phyloP scores from a whole-genome alignment of 805 yeast species.

The Teunomyces stri region DNA sequence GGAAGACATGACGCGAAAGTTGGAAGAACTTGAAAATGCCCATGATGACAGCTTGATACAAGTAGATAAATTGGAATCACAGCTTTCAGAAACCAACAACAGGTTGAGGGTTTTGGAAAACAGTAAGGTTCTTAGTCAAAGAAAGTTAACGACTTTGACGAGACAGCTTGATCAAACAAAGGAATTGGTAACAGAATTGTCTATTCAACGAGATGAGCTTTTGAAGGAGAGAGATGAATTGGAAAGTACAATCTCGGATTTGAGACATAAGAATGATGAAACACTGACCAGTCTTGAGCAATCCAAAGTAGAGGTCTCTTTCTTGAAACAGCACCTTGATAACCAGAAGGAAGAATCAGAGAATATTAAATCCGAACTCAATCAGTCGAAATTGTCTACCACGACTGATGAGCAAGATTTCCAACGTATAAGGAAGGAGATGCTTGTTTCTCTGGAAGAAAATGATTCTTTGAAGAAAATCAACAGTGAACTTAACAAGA shows the following conservation, averaged over 20 bases:
- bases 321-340: slow-evolving; percentile 35
- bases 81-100: slow-evolving; percentile 24
- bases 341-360: slow-evolving; percentile 32
- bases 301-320: slow-evolving; percentile 24
- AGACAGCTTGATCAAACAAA: slow-evolving; percentile 57
- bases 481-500: slow-evolving; percentile 48
- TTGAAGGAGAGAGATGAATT: slow-evolving; percentile 34
- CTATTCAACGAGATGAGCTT: slow-evolving; percentile 61
- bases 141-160: slow-evolving; percentile 33
- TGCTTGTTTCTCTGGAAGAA: slow-evolving; percentile 61
- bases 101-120: slow-evolving; percentile 30
- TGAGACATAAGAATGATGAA: slow-evolving; percentile 27
- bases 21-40: slow-evolving; percentile 26
- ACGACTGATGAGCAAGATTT: slow-evolving; percentile 33
- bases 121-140: slow-evolving; percentile 34
- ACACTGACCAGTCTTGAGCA: slow-evolving; percentile 21
- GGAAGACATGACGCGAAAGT: slow-evolving; percentile 40
- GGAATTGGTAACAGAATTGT: slow-evolving; percentile 57
- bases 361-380: slow-evolving; percentile 34
- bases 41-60: slow-evolving; percentile 41
- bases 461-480: slow-evolving; percentile 59
- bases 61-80: slow-evolving; percentile 35
- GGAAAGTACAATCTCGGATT: slow-evolving; percentile 28
- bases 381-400: slow-evolving; percentile 26
- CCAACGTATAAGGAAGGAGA: slow-evolving; percentile 45